phyloP scores from a whole-genome alignment of 768 basidiomycete species.

The Psilocybe sp. region DNA sequence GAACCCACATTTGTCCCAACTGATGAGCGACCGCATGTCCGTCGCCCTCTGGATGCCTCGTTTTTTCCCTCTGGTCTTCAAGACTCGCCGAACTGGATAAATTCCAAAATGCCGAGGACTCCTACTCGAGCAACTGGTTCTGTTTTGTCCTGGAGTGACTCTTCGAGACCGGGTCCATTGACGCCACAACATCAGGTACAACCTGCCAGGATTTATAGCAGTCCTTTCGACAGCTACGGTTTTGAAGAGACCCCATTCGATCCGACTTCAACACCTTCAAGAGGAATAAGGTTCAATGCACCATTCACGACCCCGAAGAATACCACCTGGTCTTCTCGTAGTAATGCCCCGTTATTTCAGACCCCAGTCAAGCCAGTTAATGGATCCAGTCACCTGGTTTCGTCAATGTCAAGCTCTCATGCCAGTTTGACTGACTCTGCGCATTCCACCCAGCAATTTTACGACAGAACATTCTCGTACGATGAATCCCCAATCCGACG shows the following conservation, averaged over 20 bases:
- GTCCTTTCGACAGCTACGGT: slow-evolving; percentile 28
- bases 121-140: slow-evolving; percentile 37
- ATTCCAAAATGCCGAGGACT: slow-evolving; percentile 41
- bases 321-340: slow-evolving; percentile 40
- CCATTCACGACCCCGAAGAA: slow-evolving; percentile 67
- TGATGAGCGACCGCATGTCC: slow-evolving; percentile 45
- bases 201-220: slow-evolving; percentile 37
- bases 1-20: slow-evolving; percentile 74
- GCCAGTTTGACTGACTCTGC: slow-evolving; percentile 29
- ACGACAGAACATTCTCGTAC: slow-evolving; percentile 25
- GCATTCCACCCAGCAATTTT: slow-evolving; percentile 15
- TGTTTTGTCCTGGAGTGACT: slow-evolving; percentile 40
- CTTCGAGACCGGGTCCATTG: slow-evolving; percentile 50
- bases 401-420: slow-evolving; percentile 18
- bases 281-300: slow-evolving; percentile 62
- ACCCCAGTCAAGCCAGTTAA: slow-evolving; percentile 43
- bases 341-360: slow-evolving; percentile 39
- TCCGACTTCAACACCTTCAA: slow-evolving; percentile 78
- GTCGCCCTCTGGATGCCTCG: slow-evolving; percentile 48
- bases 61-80: slow-evolving; percentile 57
- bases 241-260: slow-evolving; percentile 66
- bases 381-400: slow-evolving; percentile 25
- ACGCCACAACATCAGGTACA: slow-evolving; percentile 47
- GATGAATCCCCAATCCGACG: slow-evolving; percentile 59
- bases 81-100: slow-evolving; percentile 59